Conservation (phyloP, 164 flowering plant genomes). For the Nymphaea colorata region DNA sequence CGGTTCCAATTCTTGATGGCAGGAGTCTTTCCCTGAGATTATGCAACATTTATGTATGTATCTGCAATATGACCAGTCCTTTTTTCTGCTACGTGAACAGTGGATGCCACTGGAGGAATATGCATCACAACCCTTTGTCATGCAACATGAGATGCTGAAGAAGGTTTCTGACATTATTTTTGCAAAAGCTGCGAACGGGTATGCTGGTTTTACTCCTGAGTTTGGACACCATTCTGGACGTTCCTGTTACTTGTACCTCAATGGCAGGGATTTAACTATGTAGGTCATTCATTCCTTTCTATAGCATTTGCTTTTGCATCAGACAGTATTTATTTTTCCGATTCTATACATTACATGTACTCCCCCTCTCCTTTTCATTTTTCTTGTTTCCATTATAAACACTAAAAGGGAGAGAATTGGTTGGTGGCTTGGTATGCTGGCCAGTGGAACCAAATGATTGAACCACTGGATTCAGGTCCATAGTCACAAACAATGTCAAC, state of each 20-base stretch:
- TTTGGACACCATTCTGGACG: constrained; percentile 7
- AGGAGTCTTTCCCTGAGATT: not conserved
- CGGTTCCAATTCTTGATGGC: not conserved
- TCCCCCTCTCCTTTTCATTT: too few relatives aligned
- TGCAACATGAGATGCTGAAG: constrained; percentile 23
- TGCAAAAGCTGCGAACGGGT: constrained; percentile 27
- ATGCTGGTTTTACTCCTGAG: constrained; percentile 36
- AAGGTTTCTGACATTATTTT: constrained; percentile 27
- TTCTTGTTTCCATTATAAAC: too few relatives aligned
- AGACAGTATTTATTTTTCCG: too few relatives aligned
- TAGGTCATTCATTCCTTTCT: not conserved
- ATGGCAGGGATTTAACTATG: constrained; percentile 2
- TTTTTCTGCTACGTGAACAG: constrained; percentile 17
- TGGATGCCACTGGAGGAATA: constrained; percentile 79
- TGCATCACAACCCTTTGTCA: constrained; percentile 35
- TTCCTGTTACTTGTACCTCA: constrained; percentile 18
- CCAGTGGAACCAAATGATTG: too few relatives aligned
- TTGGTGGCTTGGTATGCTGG: too few relatives aligned
- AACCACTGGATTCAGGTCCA: too few relatives aligned
- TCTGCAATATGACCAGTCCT: too few relatives aligned
- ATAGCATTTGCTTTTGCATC: too few relatives aligned
- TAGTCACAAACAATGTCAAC: too few relatives aligned
- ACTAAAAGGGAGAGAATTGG: too few relatives aligned
- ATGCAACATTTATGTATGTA: not conserved
- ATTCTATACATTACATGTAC: too few relatives aligned